phyloP scores from a whole-genome alignment of 164 flowering plant species.

The Magnolia changhungtana region DNA sequence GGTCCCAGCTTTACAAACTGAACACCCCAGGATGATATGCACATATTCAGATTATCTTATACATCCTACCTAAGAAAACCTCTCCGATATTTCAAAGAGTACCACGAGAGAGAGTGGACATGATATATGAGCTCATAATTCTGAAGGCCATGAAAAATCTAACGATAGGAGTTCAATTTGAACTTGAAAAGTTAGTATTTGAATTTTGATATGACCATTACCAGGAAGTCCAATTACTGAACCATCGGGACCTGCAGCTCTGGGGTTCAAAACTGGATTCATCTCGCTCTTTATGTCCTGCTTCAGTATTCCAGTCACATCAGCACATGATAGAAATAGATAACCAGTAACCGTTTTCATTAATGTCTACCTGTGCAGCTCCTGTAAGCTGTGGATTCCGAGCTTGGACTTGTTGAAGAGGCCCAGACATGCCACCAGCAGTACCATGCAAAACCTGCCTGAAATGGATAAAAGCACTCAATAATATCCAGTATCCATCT shows the following conservation, averaged over 20 bases:
- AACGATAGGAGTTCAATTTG: not conserved
- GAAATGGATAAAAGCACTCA: conserved; percentile 11
- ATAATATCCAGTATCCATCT: not conserved
- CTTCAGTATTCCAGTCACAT: conserved; percentile 16
- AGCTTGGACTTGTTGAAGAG: conserved; percentile 78
- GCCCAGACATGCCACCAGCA: conserved; percentile 68
- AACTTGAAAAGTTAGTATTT: not conserved
- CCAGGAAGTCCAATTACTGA: conserved; percentile 74
- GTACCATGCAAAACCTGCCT: conserved; percentile 95
- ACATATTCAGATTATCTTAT: not conserved
- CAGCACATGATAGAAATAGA: not conserved
- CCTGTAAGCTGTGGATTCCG: conserved; percentile 83
- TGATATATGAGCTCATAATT: no score
- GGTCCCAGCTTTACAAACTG: not conserved
- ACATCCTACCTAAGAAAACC: not conserved
- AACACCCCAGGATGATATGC: not conserved
- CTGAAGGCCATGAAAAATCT: not conserved
- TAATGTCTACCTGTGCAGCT: conserved; percentile 46
- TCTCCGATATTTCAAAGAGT: not conserved
- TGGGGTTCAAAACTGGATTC: conserved; percentile 54
- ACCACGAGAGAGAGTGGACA: not conserved
- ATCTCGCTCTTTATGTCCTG: conserved; percentile 76
- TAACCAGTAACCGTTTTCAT: not conserved
- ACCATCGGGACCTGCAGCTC: conserved; percentile 71
- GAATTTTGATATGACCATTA: conserved; percentile 18